phyloP scores from a whole-genome alignment of 1,284 basidiomycete genomes.

The Ganoderma boninense region DNA sequence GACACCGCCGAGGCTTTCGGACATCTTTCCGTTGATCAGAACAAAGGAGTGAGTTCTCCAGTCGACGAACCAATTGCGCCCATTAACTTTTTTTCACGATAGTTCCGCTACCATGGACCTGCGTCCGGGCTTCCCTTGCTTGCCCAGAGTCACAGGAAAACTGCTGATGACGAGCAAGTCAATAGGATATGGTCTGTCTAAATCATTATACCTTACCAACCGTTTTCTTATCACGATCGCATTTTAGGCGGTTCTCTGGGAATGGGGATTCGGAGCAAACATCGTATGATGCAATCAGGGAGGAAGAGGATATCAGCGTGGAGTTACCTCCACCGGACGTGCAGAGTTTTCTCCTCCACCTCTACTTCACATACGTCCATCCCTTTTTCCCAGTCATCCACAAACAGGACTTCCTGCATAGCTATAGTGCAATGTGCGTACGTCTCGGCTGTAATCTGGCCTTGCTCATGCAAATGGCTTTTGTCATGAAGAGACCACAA shows the following conservation, averaged over 20 bases:
- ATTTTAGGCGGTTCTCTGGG: slow-evolving; percentile 60
- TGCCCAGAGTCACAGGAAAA: slow-evolving; percentile 67
- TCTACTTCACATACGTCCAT: slow-evolving; percentile 86
- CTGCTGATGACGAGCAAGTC: slow-evolving; percentile 61
- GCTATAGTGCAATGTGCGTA: slow-evolving; percentile 66
- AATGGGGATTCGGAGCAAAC: slow-evolving; percentile 68
- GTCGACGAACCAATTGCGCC: not conserved
- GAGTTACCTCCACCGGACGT: slow-evolving; percentile 62
- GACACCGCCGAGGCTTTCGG: slow-evolving; percentile 73
- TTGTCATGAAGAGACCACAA: not conserved
- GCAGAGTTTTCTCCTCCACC: slow-evolving; percentile 73
- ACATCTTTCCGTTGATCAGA: slow-evolving; percentile 84
- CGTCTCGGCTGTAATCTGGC: not conserved
- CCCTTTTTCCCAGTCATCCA: slow-evolving; percentile 81
- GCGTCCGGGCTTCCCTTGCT: slow-evolving; percentile 82
- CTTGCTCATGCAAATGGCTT: not conserved
- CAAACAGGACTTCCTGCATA: slow-evolving; percentile 72
- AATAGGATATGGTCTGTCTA: slow-evolving; percentile 75
- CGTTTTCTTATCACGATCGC: not conserved
- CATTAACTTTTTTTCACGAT: not conserved
- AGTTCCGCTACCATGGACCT: slow-evolving; percentile 82
- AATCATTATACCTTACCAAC: no score
- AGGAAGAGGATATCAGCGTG: slow-evolving; percentile 54
- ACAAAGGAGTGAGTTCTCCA: slow-evolving; percentile 64
- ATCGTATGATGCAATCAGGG: slow-evolving; percentile 13